Conservation (phyloP, 371 early-diverging fungal genomes). For the Actinomortierella ambigua region DNA sequence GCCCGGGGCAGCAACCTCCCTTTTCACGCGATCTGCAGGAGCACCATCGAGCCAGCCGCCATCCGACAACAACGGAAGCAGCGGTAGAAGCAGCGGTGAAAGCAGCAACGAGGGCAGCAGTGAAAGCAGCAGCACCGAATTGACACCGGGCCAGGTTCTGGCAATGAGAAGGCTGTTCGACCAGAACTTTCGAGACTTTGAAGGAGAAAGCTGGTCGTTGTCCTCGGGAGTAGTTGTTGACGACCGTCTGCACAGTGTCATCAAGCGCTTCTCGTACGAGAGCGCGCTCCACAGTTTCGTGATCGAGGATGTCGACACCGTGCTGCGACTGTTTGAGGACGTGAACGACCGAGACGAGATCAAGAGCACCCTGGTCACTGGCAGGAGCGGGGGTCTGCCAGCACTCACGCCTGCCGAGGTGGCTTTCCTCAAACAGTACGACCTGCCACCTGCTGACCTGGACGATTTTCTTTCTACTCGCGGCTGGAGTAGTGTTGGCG, state of each 20-base stretch:
- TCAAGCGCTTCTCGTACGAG: constrained; percentile 13
- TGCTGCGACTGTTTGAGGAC: constrained; percentile 10
- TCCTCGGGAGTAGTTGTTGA: constrained; percentile 16
- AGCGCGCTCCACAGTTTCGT: constrained; percentile 22
- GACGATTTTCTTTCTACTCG: constrained; percentile 7
- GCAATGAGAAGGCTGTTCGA: constrained; percentile 12
- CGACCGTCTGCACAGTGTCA: constrained; percentile 6
- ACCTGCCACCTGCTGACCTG: constrained; percentile 12
- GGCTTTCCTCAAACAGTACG: constrained; percentile 19
- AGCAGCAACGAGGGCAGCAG: too few relatives aligned
- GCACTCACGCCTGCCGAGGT: constrained; percentile 14
- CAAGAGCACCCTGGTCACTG: constrained; percentile 12
- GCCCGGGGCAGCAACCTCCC: too few relatives aligned
- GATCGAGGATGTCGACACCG: constrained; percentile 11
- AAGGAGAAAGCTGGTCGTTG: constrained; percentile 13
- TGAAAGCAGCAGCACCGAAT: background rate
- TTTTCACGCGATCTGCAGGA: constrained; percentile 1
- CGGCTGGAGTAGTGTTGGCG: constrained; percentile 13
- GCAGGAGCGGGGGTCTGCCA: constrained; percentile 14
- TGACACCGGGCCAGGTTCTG: constrained; percentile 9
- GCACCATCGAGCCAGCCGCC: constrained; percentile 3
- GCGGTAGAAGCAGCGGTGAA: too few relatives aligned
- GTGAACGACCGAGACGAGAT: constrained; percentile 11
- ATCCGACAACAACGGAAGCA: background rate
- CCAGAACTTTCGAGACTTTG: constrained; percentile 13